These are phyloP conservation scores for Cercospora sp. DNA, from an alignment of 2,329 filamentous ascomycete genomes.

Conservation along the genomic window DNA sequence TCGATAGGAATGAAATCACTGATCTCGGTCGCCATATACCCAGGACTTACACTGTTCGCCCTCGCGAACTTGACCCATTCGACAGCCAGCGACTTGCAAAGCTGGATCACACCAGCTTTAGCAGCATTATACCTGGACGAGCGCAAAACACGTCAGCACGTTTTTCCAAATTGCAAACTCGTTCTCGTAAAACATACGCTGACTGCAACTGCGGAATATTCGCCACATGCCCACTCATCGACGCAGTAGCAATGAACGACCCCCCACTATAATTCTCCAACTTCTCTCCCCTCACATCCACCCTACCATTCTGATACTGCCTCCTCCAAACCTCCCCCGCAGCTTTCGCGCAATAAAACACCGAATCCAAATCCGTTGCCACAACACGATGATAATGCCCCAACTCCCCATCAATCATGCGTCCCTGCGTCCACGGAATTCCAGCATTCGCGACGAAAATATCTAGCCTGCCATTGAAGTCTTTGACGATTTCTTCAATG, in stretches of 20 bases:
- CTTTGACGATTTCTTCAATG: conserved; percentile 60
- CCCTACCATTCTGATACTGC: conserved; percentile 66
- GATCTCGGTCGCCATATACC: conserved; percentile 59
- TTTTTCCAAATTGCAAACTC: neutral
- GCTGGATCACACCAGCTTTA: conserved; percentile 58
- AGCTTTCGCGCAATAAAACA: conserved; percentile 47
- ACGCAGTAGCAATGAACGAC: conserved; percentile 51
- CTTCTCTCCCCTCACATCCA: conserved; percentile 47
- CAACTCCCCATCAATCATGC: conserved; percentile 65
- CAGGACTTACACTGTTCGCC: conserved; percentile 57
- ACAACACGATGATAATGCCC: conserved; percentile 68
- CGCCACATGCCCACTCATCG: conserved; percentile 39
- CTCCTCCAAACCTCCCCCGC: conserved; percentile 69
- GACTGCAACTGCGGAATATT: conserved; percentile 54
- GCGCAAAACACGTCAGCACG: conserved; percentile 8
- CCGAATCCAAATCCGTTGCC: conserved; percentile 63
- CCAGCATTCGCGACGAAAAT: conserved; percentile 79
- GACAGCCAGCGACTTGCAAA: conserved; percentile 56
- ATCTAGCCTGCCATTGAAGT: conserved; percentile 69
- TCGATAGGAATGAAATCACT: conserved; percentile 43
- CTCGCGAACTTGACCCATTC: conserved; percentile 59
- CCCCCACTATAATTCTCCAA: conserved; percentile 47
- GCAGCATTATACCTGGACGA: conserved; percentile 42
- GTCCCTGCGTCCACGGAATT: conserved; percentile 68
- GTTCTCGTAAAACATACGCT: conserved; percentile 30